phyloP scores from a whole-genome alignment of 768 basidiomycete species.

The Termitomyces sp. region DNA sequence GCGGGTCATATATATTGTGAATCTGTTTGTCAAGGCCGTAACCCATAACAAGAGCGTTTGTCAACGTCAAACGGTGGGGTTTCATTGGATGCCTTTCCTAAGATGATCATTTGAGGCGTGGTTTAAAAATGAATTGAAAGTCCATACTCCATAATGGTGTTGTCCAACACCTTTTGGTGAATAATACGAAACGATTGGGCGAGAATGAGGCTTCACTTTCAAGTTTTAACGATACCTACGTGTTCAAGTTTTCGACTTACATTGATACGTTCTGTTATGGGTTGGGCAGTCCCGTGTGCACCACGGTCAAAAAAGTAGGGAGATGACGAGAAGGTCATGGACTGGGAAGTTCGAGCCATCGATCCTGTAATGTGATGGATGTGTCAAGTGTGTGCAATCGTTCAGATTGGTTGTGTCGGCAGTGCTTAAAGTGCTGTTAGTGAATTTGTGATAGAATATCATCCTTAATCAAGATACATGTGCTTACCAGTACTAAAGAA shows the following conservation, averaged over 20 bases:
- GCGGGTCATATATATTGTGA: slow-evolving; percentile 86
- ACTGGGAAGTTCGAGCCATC: slow-evolving; percentile 46
- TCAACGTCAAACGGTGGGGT: slow-evolving; percentile 92
- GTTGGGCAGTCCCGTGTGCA: slow-evolving; percentile 64
- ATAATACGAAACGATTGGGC: slow-evolving; percentile 94
- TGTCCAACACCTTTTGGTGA: slow-evolving; percentile 92
- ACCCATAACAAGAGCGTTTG: slow-evolving; percentile 92
- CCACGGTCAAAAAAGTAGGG: slow-evolving; percentile 79
- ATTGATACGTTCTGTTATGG: slow-evolving; percentile 76
- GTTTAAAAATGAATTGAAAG: too few species aligned
- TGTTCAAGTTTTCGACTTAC: slow-evolving; percentile 36
- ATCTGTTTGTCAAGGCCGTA: slow-evolving; percentile 96
- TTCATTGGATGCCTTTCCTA: slow-evolving; percentile 99
- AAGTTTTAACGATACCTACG: neutral
- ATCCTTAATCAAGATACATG: neutral
- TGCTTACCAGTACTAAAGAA: neutral
- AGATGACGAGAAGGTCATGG: slow-evolving; percentile 66
- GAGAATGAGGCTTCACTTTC: slow-evolving; percentile 61
- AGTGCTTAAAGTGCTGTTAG: neutral
- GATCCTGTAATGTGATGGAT: neutral
- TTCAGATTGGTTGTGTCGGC: neutral
- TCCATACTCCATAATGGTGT: slow-evolving; percentile 91
- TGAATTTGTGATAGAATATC: neutral
- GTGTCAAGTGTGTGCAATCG: neutral
- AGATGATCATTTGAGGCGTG: neutral